Evolutionary conservation across 1,139 yeast genomes (phyloP).

Genomic region (Suhomyces kunorum): DNA sequence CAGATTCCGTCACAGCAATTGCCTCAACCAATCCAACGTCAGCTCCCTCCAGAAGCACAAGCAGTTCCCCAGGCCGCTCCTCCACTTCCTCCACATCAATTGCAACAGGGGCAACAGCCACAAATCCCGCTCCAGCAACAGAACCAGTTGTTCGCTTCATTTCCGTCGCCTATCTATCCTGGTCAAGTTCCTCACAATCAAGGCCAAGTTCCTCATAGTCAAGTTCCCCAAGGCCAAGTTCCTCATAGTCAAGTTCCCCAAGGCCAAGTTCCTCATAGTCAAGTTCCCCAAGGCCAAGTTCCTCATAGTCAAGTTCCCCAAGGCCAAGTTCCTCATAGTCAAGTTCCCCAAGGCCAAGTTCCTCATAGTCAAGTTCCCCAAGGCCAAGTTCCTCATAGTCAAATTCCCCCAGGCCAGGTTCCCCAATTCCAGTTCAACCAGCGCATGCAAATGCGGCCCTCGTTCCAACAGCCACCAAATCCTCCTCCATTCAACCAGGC

Average conservation of each 20-base stretch:
- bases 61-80: background rate
- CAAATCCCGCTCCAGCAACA: background rate
- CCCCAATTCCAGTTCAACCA: background rate
- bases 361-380: background rate
- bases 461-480: background rate
- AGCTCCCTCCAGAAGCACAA: background rate
- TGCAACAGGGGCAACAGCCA: background rate
- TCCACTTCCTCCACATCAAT: background rate
- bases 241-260: no score
- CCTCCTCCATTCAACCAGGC: background rate
- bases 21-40: background rate
- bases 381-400: background rate
- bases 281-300: no score
- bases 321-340: no score
- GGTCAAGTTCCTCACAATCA: background rate
- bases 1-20: background rate
- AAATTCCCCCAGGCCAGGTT: background rate
- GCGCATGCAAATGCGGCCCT: background rate
- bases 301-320: no score
- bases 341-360: background rate
- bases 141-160: no score
- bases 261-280: no score
- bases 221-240: background rate
- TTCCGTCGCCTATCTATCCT: background rate
- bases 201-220: background rate